Evolutionary conservation across 441 rosid genomes (phyloP).

Genomic region (Manihot esculenta): DNA sequence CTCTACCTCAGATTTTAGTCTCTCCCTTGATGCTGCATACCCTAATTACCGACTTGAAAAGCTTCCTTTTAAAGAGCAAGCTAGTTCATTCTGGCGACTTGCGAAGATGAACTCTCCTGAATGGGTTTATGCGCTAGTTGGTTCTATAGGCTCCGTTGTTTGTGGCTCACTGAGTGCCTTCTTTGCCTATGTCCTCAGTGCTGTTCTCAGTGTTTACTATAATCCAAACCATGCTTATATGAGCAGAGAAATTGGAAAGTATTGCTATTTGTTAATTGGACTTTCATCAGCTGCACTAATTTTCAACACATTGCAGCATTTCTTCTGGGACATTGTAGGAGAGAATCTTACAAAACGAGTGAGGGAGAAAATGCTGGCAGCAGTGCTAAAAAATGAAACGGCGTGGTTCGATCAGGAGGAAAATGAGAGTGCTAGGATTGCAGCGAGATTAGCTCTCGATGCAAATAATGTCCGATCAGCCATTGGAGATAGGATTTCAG

Average conservation of each 20-base stretch:
- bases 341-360: conserved; percentile 97
- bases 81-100: conserved; percentile 89
- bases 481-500: conserved; percentile 92
- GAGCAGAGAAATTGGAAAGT: conserved; percentile 83
- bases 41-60: conserved; percentile 83
- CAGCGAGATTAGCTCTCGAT: conserved; percentile 91
- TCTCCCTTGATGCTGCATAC: conserved; percentile 75
- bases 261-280: conserved; percentile 85
- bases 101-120: conserved; percentile 99
- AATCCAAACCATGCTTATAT: conserved; percentile 74
- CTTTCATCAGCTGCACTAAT: conserved; percentile 89
- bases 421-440: conserved; percentile 90
- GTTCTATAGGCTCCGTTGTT: conserved; percentile 86
- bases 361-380: conserved; percentile 87
- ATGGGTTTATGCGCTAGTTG: conserved; percentile 89
- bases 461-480: conserved; percentile 96
- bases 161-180: conserved; percentile 98
- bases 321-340: conserved; percentile 95
- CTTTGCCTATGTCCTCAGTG: conserved; percentile 92
- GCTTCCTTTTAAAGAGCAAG: conserved; percentile 90
- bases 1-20: conserved; percentile 96
- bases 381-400: conserved; percentile 94
- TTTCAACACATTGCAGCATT: conserved; percentile 93
- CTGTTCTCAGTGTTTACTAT: conserved; percentile 84
- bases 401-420: conserved; percentile 99